These are phyloP conservation scores for Didymella sp. DNA, from an alignment of 2,329 filamentous ascomycete genomes.

Conservation along the genomic window DNA sequence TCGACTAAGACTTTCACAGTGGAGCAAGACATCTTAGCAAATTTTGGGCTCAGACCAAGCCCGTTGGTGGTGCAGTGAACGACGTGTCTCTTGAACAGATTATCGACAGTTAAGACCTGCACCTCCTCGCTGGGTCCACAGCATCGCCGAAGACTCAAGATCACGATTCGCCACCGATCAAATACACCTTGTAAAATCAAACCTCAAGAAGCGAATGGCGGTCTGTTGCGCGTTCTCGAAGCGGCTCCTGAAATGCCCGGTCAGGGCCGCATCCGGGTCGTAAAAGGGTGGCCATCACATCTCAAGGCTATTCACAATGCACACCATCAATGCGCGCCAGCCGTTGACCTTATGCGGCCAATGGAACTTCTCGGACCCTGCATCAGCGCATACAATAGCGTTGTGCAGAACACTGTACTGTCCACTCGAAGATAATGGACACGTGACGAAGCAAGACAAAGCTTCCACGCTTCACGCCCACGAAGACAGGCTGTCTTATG, in stretches of 20 bases:
- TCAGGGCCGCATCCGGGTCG: constrained; percentile 9
- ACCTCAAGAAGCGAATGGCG: neutral
- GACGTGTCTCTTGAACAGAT: constrained; percentile 65
- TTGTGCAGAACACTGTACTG: constrained; percentile 22
- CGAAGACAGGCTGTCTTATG: constrained; percentile 28
- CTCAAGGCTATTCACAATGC: constrained; percentile 18
- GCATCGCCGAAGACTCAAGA: neutral
- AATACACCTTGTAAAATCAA: neutral
- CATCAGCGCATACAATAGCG: constrained; percentile 11
- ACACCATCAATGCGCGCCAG: constrained; percentile 8
- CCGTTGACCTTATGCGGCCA: neutral
- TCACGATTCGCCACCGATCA: neutral
- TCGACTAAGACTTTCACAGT: constrained; percentile 32
- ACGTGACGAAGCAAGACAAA: constrained; percentile 33
- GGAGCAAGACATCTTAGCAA: constrained; percentile 83
- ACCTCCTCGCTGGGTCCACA: neutral
- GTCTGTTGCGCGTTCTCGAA: neutral
- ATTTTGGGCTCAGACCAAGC: constrained; percentile 78
- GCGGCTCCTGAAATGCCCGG: constrained; percentile 12
- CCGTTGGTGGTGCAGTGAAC: constrained; percentile 61
- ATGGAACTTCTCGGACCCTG: neutral
- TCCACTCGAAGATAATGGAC: constrained; percentile 26
- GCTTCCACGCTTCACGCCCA: constrained; percentile 27
- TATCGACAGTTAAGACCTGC: constrained; percentile 45
- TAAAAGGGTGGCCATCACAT: constrained; percentile 22